Percentiles rank a stretch among this genome's conserved stretches.
Evolutionary conservation across 148 eudicot genomes (phyloP).

Genomic region (Chenopodium suecicum): DNA sequence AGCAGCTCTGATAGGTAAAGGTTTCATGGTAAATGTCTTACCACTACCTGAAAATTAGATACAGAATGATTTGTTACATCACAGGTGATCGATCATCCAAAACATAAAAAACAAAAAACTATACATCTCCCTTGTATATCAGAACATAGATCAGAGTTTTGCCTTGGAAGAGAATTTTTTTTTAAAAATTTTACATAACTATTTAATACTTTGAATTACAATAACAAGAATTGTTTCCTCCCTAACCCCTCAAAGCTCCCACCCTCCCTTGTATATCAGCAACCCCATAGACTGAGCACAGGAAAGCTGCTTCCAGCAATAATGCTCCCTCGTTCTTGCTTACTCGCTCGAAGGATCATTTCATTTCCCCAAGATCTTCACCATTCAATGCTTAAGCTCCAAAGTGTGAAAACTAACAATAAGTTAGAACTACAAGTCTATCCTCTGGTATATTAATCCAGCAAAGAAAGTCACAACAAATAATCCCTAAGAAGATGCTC

Average conservation of each 20-base stretch:
- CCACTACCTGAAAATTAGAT: slow-evolving; percentile 78
- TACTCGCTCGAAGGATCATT: neutral
- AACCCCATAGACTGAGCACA: neutral
- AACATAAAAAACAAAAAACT: neutral
- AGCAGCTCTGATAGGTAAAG: slow-evolving; percentile 93
- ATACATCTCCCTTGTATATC: slow-evolving; percentile 3
- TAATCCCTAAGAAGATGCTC: neutral
- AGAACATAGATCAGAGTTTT: neutral
- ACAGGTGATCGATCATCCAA: slow-evolving; percentile 1
- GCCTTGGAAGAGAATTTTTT: neutral
- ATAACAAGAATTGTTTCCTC: neutral
- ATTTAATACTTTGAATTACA: neutral
- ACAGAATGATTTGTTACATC: slow-evolving; percentile 19
- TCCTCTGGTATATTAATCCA: neutral
- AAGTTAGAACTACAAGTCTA: neutral
- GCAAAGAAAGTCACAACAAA: neutral
- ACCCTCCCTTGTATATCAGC: neutral
- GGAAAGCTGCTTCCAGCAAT: neutral
- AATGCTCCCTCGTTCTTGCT: neutral
- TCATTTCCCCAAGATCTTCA: neutral
- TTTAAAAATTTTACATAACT: neutral
- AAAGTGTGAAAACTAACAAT: too few species aligned
- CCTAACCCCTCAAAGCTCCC: neutral
- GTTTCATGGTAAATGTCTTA: slow-evolving; percentile 97
- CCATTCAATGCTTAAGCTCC: neutral